These are phyloP conservation scores for Berberis vulgaris DNA, from an alignment of 164 flowering plant species.

Conservation along the genomic window DNA sequence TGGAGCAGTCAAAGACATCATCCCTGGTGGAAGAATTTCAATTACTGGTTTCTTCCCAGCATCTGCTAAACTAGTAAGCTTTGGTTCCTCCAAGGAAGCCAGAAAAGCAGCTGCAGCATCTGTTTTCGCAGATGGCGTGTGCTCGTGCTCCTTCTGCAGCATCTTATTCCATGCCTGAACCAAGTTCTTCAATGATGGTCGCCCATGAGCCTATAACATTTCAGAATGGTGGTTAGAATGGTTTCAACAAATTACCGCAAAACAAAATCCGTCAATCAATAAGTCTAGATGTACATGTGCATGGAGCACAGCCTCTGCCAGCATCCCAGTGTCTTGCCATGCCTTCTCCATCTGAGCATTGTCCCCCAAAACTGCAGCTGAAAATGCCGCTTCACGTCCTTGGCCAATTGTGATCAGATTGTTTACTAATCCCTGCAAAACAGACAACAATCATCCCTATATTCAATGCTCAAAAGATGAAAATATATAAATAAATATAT, in stretches of 20 bases:
- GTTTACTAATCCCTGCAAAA: constrained; percentile 66
- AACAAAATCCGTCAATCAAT: not conserved
- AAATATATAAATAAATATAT: too few relatives aligned
- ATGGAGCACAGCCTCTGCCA: constrained; percentile 94
- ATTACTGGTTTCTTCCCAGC: constrained; percentile 85
- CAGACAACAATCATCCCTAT: not conserved
- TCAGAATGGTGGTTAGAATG: constrained; percentile 2
- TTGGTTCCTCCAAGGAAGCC: constrained; percentile 88
- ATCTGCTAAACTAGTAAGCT: constrained; percentile 78
- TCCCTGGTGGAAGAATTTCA: constrained; percentile 95
- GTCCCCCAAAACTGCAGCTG: constrained; percentile 94
- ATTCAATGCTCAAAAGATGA: not conserved
- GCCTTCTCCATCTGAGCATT: constrained; percentile 98
- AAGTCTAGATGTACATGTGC: constrained; percentile 56
- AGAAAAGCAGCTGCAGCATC: constrained; percentile 88
- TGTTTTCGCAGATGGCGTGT: constrained; percentile 47
- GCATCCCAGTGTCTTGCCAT: constrained; percentile 99
- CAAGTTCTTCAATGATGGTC: constrained; percentile 75
- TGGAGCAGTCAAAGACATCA: constrained; percentile 60
- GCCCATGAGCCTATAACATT: constrained; percentile 78
- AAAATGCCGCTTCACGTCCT: constrained; percentile 97
- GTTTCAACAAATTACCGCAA: not conserved
- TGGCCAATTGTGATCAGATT: constrained; percentile 71
- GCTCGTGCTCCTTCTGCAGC: constrained; percentile 83
- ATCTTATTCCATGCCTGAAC: constrained; percentile 85